Conservation (phyloP, 306 rosid species). For the Acmispon strigosus region DNA sequence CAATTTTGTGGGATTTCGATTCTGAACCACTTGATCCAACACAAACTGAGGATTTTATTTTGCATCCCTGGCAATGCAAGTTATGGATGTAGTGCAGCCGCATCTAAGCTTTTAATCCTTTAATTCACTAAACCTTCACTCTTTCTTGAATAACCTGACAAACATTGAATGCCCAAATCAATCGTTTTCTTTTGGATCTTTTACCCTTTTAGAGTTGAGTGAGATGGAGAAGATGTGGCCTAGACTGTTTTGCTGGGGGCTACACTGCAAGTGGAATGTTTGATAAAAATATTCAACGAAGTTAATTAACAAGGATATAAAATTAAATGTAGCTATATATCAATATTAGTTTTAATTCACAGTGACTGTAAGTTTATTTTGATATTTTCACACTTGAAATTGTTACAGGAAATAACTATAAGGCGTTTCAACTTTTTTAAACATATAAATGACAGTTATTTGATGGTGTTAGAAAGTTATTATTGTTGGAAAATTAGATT, state of each 20-base stretch:
- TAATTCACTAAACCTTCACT: neutral
- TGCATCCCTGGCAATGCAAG: neutral
- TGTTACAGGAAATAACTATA: too few species aligned
- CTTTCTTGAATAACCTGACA: neutral
- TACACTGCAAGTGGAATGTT: neutral
- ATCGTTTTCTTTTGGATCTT: slow-evolving; percentile 5
- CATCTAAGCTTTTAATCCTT: neutral
- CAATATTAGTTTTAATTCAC: too few species aligned
- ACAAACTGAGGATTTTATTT: neutral
- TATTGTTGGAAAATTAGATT: too few species aligned
- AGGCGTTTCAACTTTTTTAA: too few species aligned
- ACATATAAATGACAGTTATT: too few species aligned
- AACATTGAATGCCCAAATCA: neutral
- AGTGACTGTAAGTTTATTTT: too few species aligned
- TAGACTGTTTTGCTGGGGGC: neutral
- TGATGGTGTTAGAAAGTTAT: too few species aligned
- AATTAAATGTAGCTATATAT: too few species aligned
- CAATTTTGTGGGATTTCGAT: neutral
- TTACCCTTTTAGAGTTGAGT: neutral
- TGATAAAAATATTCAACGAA: neutral
- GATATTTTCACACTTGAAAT: too few species aligned
- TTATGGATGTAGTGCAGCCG: neutral
- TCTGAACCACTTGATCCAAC: neutral
- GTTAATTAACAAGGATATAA: neutral
- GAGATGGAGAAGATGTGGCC: neutral